A percentile compares a stretch with the other conserved stretches of the same genome.
Conservation (phyloP, 1,139 yeast species). For the Nakaseomyces kungkrabaensis region DNA sequence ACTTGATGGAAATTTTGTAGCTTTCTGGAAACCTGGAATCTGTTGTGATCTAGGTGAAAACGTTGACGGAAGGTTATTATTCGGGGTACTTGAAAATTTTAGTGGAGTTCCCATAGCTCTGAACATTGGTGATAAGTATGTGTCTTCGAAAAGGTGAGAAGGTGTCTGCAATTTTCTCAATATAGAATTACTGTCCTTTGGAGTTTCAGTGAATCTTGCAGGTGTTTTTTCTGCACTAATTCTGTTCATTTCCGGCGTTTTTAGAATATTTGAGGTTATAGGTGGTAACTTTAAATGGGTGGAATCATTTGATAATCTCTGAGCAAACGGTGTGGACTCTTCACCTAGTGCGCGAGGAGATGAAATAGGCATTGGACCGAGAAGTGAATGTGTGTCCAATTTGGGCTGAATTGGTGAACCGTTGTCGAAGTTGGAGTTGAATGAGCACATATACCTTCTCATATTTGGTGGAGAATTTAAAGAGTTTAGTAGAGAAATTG, state of each 20-base stretch:
- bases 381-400: conserved; percentile 8
- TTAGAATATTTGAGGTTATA: conserved; percentile 10
- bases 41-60: conserved; percentile 15
- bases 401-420: conserved; percentile 16
- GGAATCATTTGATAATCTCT: neutral
- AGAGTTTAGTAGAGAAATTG: conserved; percentile 2
- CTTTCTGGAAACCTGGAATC: conserved; percentile 6
- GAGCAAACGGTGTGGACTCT: neutral
- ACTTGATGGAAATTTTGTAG: conserved; percentile 20
- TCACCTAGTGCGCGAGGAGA: neutral
- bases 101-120: conserved; percentile 20
- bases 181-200: conserved; percentile 19
- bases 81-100: conserved; percentile 13
- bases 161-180: conserved; percentile 29
- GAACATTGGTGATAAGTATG: conserved; percentile 27
- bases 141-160: conserved; percentile 27
- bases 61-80: conserved; percentile 7
- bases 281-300: conserved; percentile 4
- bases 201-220: conserved; percentile 17
- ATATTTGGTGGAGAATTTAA: conserved; percentile 16
- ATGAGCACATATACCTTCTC: conserved; percentile 26
- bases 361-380: conserved; percentile 7
- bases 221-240: conserved; percentile 17
- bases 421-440: conserved; percentile 28
- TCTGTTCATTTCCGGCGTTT: conserved; percentile 20